Evolutionary conservation across 495 filamentous ascomycete genomes (phyloP), one percentile per base, ranked within the genome.

Genomic region (Aspergillus avenaceus): DNA sequence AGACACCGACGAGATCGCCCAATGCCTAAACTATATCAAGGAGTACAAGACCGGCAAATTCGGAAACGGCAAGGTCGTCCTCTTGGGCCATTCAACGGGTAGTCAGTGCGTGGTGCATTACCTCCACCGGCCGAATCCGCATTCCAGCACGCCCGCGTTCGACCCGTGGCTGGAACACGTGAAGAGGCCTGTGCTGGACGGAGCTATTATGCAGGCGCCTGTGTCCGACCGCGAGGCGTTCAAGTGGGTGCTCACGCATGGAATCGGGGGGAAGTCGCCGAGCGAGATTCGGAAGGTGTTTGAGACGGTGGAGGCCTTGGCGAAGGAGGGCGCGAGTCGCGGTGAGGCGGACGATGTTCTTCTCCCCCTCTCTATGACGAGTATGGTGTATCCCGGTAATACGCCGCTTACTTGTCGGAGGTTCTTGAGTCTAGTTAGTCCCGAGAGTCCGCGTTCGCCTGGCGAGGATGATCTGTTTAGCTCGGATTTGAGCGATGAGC

Each of bases 391-490:
- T 40, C 62, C 65, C 16, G 46, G 55, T 3, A 62, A 64, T 4
- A 74, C 75, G 0, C 83, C 85, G 2, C 69, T 91, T 8, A 83
- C 64, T 76, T 44, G 58, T 81, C 86, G 31, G 63, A 63, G 91
- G 24, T 90, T 86, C 75, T 58, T 83, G 24, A 80, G 81, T 50
- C 71, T 96, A 13, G 77, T 76, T 2, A 82, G 75, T 40, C 73
- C 74, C 0, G 75, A 75, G 21, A 66, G 64, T 38, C 62, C 77
- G 26, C 54, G 80, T 61, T 47, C 66, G 18, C 74, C 70, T 1
- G 86, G 86, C 6, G 87, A 86, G 41, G 91, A 97, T 64, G 92
- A 97, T 65, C 84, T 85, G 54, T 97, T 96, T 67, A 88, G 84
- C 43, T 86, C 85, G 14, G 88, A 91, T 66, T 64, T 95, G 14